Percentiles rank a stretch among this genome's conserved stretches.
phyloP scores from a whole-genome alignment of 306 rosid species.

The Vigna mungo region DNA sequence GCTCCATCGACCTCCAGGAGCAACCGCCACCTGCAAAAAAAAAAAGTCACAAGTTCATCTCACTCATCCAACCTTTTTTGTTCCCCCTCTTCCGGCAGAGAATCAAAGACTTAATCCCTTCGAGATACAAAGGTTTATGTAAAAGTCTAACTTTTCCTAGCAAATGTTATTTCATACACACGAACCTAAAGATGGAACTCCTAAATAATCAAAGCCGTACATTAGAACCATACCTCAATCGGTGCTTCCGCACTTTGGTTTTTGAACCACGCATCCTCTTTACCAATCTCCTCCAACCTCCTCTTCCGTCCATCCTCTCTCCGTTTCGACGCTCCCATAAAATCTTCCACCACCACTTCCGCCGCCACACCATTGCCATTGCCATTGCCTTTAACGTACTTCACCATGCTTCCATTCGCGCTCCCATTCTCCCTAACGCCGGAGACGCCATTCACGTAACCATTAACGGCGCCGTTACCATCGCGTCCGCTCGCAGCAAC shows the following conservation, averaged over 20 bases:
- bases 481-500: constrained; percentile 50
- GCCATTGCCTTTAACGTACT: constrained; percentile 77
- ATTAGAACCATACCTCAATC: constrained; percentile 61
- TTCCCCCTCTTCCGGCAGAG: neutral
- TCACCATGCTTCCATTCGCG: constrained; percentile 67
- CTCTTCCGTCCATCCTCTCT: constrained; percentile 88
- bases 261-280: constrained; percentile 96
- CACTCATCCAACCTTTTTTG: constrained; percentile 20
- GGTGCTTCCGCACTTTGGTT: constrained; percentile 53
- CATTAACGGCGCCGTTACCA: constrained; percentile 51
- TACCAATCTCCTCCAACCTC: constrained; percentile 94
- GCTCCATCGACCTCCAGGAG: constrained; percentile 98
- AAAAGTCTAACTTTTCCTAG: neutral
- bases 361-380: constrained; percentile 49
- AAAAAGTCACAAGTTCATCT: constrained; percentile 37
- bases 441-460: constrained; percentile 55
- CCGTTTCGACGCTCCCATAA: constrained; percentile 42
- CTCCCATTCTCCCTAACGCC: constrained; percentile 56
- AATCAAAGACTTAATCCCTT: neutral
- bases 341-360: constrained; percentile 50
- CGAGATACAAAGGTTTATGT: neutral
- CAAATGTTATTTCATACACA: neutral
- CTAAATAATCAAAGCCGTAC: neutral
- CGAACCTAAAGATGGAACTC: neutral
- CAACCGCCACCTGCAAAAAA: constrained; percentile 75